Evolutionary conservation across 164 flowering plant genomes (phyloP).

Genomic region (Paratinospora sagittata): DNA sequence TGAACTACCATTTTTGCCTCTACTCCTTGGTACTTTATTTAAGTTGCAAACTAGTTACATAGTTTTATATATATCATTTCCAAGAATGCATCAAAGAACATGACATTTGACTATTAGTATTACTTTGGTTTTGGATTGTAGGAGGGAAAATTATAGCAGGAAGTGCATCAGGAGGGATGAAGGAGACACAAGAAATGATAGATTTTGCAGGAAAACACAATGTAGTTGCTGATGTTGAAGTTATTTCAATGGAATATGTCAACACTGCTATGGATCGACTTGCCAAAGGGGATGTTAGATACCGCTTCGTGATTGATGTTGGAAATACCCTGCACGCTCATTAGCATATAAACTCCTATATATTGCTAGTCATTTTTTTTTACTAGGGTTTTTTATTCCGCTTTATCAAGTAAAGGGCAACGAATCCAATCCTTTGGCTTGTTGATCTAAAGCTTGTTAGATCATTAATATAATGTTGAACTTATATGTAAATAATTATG

Average conservation of each 20-base stretch:
- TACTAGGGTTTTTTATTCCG: too few species aligned
- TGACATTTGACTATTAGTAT: too few species aligned
- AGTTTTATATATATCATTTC: too few species aligned
- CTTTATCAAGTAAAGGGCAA: too few species aligned
- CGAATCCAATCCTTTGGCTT: too few species aligned
- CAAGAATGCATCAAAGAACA: too few species aligned
- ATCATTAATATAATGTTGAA: too few species aligned
- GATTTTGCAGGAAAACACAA: conserved; percentile 19
- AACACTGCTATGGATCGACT: conserved; percentile 20
- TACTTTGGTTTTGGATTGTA: background rate
- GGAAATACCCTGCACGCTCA: conserved; percentile 2
- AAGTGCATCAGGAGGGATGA: conserved; percentile 25
- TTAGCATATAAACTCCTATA: too few species aligned
- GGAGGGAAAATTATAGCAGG: conserved; percentile 14
- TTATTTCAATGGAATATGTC: conserved; percentile 22
- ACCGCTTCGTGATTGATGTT: conserved; percentile 24
- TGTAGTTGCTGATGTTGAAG: conserved; percentile 23
- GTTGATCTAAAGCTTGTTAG: too few species aligned
- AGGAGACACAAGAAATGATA: conserved; percentile 25
- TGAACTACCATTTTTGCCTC: conserved; percentile 31
- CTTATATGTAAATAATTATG: too few species aligned
- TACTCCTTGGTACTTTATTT: conserved; percentile 32
- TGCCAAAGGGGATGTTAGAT: conserved; percentile 17
- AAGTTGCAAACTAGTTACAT: background rate
- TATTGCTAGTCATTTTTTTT: too few species aligned